These are phyloP conservation scores for Cladosporium sp. DNA, from an alignment of 2,329 filamentous ascomycete species.

Conservation along the genomic window DNA sequence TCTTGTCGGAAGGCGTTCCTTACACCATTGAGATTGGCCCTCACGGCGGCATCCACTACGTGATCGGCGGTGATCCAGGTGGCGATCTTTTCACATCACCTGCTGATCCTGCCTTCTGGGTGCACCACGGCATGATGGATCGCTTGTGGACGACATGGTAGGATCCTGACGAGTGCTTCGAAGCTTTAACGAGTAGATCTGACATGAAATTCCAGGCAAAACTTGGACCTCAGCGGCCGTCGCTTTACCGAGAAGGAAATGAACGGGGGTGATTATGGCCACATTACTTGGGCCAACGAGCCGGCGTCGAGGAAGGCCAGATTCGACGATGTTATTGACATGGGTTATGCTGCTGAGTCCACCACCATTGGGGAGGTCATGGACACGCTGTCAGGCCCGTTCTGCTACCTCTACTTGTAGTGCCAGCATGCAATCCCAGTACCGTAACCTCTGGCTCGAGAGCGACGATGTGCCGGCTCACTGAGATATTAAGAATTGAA, in stretches of 20 bases:
- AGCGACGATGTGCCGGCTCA: too few species aligned
- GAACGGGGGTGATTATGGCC: not conserved
- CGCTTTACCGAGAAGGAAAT: not conserved
- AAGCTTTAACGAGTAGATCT: not conserved
- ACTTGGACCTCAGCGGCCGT: constrained; percentile 24
- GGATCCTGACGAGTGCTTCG: not conserved
- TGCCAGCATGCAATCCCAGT: too few species aligned
- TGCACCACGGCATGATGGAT: constrained; percentile 45
- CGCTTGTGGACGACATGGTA: constrained; percentile 16
- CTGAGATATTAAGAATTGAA: too few species aligned
- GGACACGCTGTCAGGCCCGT: not conserved
- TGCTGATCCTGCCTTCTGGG: constrained; percentile 42
- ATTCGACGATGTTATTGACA: not conserved
- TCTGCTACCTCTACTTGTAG: not conserved
- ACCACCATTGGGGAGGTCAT: constrained; percentile 1
- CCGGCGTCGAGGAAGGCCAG: not conserved
- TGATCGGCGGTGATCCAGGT: constrained; percentile 40
- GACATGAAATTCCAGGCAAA: constrained; percentile 40
- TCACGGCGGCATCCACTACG: constrained; percentile 10
- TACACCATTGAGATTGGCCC: not conserved
- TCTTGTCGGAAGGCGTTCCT: not conserved
- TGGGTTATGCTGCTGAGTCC: constrained; percentile 2
- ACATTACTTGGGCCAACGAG: constrained; percentile 2
- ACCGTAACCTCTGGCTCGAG: too few species aligned
- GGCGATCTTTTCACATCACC: constrained; percentile 39